phyloP scores from a whole-genome alignment of 2,329 filamentous ascomycete genomes.

The Aspergillus sojae region DNA sequence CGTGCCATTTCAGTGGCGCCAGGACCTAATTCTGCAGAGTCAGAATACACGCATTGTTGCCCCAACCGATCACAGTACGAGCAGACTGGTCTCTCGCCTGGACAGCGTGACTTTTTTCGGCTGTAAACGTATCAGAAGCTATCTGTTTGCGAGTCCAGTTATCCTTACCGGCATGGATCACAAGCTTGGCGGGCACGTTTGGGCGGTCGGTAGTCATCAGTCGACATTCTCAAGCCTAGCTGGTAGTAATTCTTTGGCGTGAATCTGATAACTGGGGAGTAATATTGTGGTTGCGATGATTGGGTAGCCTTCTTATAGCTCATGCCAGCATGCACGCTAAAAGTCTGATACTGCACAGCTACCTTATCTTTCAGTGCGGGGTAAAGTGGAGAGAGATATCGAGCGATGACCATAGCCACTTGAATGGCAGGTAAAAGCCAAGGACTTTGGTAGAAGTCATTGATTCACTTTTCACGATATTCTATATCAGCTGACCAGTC shows the following conservation, averaged over 20 bases:
- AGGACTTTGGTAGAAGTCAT: neutral
- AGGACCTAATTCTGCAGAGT: constrained; percentile 6
- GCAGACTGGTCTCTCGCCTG: constrained; percentile 36
- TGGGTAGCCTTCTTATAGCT: neutral
- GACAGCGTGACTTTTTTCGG: constrained; percentile 38
- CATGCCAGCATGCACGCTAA: neutral
- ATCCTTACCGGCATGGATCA: neutral
- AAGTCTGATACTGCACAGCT: neutral
- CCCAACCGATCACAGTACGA: constrained; percentile 35
- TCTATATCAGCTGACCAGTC: neutral
- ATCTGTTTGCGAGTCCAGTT: neutral
- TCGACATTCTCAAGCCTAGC: neutral
- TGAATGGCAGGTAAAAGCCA: neutral
- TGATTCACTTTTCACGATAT: neutral
- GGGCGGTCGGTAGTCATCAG: neutral
- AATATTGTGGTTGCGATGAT: neutral
- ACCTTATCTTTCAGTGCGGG: neutral
- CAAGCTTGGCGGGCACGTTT: neutral
- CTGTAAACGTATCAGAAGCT: constrained; percentile 14
- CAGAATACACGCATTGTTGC: constrained; percentile 34
- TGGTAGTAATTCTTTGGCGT: neutral
- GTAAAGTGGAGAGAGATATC: neutral
- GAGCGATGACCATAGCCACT: neutral
- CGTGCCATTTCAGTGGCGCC: neutral
- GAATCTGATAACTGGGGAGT: neutral